Conservation (phyloP, 331 rosid species). For the Malus hybrid region DNA sequence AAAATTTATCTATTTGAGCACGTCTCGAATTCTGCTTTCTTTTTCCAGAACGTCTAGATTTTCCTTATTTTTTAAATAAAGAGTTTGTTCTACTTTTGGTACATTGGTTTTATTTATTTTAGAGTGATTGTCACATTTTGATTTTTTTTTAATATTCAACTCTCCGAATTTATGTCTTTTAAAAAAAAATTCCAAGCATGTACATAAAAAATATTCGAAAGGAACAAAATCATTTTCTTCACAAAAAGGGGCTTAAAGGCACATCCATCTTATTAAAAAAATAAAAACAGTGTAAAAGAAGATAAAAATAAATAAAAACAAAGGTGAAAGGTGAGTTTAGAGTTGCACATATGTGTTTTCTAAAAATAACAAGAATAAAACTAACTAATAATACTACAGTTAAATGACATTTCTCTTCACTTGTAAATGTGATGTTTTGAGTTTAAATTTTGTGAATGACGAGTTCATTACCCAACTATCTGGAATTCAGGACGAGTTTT, state of each 20-base stretch:
- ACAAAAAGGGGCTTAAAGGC: not conserved
- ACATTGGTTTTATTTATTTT: not conserved
- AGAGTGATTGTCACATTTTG: not conserved
- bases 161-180: not conserved
- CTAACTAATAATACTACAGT: no score
- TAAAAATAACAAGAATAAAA: no score
- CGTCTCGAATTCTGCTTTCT: not conserved
- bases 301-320: no score
- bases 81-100: not conserved
- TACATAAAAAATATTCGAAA: not conserved
- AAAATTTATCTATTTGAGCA: not conserved
- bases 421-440: no score
- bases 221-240: not conserved
- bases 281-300: not conserved
- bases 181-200: not conserved
- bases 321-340: no score
- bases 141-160: not conserved
- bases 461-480: not conserved
- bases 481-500: not conserved
- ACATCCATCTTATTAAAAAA: not conserved
- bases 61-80: not conserved
- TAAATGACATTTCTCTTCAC: no score
- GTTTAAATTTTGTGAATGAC: no score
- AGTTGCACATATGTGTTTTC: no score
- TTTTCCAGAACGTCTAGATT: not conserved